A percentile compares a stretch with the other conserved stretches of the same genome.
Conservation (phyloP, 2,329 filamentous ascomycete species). For the Cytospora mali region DNA sequence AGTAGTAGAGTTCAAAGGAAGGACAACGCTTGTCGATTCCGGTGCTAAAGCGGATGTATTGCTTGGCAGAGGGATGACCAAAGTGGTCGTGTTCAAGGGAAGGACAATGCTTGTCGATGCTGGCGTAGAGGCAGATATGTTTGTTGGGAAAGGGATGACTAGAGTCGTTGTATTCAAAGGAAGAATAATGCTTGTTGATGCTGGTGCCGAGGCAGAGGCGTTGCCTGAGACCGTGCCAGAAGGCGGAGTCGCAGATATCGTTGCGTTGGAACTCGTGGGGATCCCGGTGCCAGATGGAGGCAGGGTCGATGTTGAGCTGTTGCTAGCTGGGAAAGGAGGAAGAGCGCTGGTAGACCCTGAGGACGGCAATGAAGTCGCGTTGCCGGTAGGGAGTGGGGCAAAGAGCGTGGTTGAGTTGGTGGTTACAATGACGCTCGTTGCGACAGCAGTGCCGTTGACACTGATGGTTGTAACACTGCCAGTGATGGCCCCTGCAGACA, state of each 20-base stretch:
- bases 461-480: conserved; percentile 21
- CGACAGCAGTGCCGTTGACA: conserved; percentile 23
- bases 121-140: not conserved
- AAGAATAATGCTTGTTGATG: conserved; percentile 7
- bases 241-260: conserved; percentile 1
- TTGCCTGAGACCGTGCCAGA: not conserved
- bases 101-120: not conserved
- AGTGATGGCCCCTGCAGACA: conserved; percentile 13
- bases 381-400: conserved; percentile 12
- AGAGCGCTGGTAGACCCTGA: conserved; percentile 6
- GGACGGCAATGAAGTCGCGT: conserved; percentile 5
- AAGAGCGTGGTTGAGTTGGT: conserved; percentile 22
- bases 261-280: conserved; percentile 1
- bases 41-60: not conserved
- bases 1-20: not conserved
- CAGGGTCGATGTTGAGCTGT: conserved; percentile 15
- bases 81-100: conserved; percentile 8
- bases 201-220: not conserved
- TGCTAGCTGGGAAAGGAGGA: conserved; percentile 11
- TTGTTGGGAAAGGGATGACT: not conserved
- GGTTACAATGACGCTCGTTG: conserved; percentile 24
- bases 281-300: conserved; percentile 16
- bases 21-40: conserved; percentile 2
- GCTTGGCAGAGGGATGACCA: conserved; percentile 5
- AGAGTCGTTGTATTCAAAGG: no score